phyloP scores from a whole-genome alignment of 2,329 filamentous ascomycete genomes.

The Aspergillus sp. region DNA sequence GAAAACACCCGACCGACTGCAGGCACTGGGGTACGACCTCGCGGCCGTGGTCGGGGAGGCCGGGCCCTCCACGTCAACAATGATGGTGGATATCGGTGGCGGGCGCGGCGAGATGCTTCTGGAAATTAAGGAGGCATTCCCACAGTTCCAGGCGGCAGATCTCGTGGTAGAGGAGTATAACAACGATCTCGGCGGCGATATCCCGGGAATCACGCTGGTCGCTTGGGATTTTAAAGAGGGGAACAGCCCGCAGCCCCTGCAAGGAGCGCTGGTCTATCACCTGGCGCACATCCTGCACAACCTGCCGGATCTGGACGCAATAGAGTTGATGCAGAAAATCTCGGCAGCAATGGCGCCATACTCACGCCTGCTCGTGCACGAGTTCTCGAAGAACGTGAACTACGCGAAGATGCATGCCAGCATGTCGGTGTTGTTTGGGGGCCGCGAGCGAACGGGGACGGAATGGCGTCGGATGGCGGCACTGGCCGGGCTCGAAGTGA shows the following conservation, averaged over 20 bases:
- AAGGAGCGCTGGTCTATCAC: slow-evolving; percentile 33
- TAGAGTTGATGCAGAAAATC: slow-evolving; percentile 36
- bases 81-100: slow-evolving; percentile 40
- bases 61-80: slow-evolving; percentile 11
- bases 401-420: slow-evolving; percentile 38
- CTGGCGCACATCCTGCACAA: slow-evolving; percentile 41
- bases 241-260: slow-evolving; percentile 32
- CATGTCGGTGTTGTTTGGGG: slow-evolving; percentile 38
- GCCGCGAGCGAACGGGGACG: slow-evolving; percentile 31
- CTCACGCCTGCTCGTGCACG: slow-evolving; percentile 37
- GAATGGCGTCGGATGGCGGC: slow-evolving; percentile 38
- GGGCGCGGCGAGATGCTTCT: slow-evolving; percentile 38
- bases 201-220: slow-evolving; percentile 29
- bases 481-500: slow-evolving; percentile 33
- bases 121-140: slow-evolving; percentile 35
- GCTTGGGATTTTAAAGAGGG: slow-evolving; percentile 38
- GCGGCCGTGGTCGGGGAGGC: slow-evolving; percentile 21
- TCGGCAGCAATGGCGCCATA: slow-evolving; percentile 33
- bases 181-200: slow-evolving; percentile 21
- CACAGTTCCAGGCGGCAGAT: slow-evolving; percentile 25
- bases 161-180: slow-evolving; percentile 41
- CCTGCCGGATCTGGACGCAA: slow-evolving; percentile 36
- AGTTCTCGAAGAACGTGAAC: slow-evolving; percentile 36
- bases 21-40: slow-evolving; percentile 33
- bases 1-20: slow-evolving; percentile 32